Base-by-base conservation (phyloP, 2,329 filamentous ascomycete genomes). In the Xylaria sp. region DNA sequence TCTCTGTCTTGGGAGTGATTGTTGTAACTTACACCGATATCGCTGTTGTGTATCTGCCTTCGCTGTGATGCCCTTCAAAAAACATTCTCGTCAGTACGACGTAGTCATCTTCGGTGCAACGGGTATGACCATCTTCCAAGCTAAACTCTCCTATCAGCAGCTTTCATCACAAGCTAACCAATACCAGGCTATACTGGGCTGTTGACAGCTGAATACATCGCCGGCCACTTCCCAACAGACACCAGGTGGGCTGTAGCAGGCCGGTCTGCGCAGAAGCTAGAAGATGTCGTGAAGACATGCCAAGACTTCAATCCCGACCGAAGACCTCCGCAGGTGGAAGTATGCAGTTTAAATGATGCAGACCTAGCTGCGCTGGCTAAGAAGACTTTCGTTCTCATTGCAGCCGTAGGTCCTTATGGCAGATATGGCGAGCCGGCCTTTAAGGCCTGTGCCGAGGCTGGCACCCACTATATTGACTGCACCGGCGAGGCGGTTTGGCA, bases 271-370 rank as follows among this genome's bases (percentile, higher is more conserved):
- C 74, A 76, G 56, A 80, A 97, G 80, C 86, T 98, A 4, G 87
- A 91, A 73, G 81, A 82, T 50, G 81, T 98, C 12, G 88, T 90
- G 8, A 83, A 89, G 62, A 89, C 92, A 64, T 86, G 94, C 78
- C 89, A 89, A 75, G 78, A 82, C 66, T 76, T 92, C 68, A 92
- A 92, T 77, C 84, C 90, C 1, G 90, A 97, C 79, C 90, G 94
- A 63, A 66, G 65, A 32, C 48, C 56, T 23, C 61, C 75, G 86
- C 86, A 75, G 37, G 85, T 90, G 60, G 88, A 91, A 73, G 77
- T 87, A 32, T 86, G 83, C 72, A 80, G 79, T 66, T 78, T 88
- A 6, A 79, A 84, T 58, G 81, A 85, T 25, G 74, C 75, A 6
- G 83, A 87, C 8, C 74, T 90, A 20, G 76, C 78, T 25, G 76